Evolutionary conservation across 805 yeast species (phyloP).

Genomic region (Pichia gijzeniarum): DNA sequence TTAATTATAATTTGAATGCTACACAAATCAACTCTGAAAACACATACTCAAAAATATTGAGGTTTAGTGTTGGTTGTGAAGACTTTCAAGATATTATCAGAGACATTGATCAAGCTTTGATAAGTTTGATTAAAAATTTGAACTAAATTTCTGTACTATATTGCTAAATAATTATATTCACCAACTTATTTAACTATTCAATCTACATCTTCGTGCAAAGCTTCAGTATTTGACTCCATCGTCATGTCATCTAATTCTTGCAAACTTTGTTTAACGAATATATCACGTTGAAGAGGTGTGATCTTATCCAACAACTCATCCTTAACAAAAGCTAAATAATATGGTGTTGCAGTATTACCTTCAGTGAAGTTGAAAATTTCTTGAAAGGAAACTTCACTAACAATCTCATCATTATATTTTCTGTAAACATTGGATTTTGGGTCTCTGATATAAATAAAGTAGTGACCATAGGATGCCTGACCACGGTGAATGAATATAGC

Average conservation of each 20-base stretch:
- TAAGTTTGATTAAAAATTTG: conserved; percentile 15
- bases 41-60: conserved; percentile 27
- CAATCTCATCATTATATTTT: conserved; percentile 92
- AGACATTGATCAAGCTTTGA: conserved; percentile 39
- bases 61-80: conserved; percentile 51
- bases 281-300: conserved; percentile 57
- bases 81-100: conserved; percentile 44
- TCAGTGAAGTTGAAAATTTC: conserved; percentile 63
- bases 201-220: conserved; percentile 3
- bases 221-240: not conserved
- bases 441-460: conserved; percentile 92
- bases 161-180: too few species aligned
- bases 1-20: conserved; percentile 10
- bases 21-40: too few species aligned
- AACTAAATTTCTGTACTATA: too few species aligned
- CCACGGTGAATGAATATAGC: conserved; percentile 95
- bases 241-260: not conserved
- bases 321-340: conserved; percentile 78
- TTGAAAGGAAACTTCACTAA: conserved; percentile 64
- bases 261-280: conserved; percentile 12
- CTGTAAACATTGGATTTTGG: conserved; percentile 61
- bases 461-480: conserved; percentile 93
- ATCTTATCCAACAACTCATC: conserved; percentile 51
- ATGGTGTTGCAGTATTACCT: conserved; percentile 88
- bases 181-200: not conserved